These are phyloP conservation scores for Myriosclerotinia scirpicola DNA, from an alignment of 2,329 filamentous ascomycete species.

Conservation along the genomic window DNA sequence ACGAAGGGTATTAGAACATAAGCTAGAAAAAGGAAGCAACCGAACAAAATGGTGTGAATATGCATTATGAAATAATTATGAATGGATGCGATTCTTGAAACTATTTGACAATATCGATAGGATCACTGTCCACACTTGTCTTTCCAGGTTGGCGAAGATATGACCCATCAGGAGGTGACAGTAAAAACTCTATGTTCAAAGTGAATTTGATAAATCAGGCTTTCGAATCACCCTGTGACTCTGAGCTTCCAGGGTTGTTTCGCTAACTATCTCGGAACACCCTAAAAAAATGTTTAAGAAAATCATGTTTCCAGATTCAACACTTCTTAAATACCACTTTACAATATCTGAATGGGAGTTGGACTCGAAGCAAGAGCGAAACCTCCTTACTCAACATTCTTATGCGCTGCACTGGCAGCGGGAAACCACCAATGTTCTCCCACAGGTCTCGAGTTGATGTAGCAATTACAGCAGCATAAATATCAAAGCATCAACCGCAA, in stretches of 20 bases:
- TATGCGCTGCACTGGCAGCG: neutral
- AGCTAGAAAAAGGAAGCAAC: neutral
- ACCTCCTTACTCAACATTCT: neutral
- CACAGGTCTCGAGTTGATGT: neutral
- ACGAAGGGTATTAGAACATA: neutral
- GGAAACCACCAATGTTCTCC: neutral
- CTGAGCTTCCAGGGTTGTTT: neutral
- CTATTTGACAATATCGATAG: neutral
- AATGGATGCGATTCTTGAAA: neutral
- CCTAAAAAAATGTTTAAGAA: too few relatives aligned
- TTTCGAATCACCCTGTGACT: neutral
- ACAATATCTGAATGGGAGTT: neutral
- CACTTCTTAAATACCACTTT: neutral
- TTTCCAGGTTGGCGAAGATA: neutral
- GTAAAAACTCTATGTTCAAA: neutral
- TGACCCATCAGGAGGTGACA: neutral
- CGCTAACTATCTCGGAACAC: neutral
- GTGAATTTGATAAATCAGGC: constrained; percentile 4
- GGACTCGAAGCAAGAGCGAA: neutral
- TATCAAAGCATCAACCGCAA: neutral
- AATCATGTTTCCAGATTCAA: neutral
- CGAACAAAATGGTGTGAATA: neutral
- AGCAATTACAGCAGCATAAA: neutral
- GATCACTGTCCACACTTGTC: too few relatives aligned
- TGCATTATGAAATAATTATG: neutral